Evolutionary conservation across 192 early-diverging fungal genomes (phyloP), one percentile per base, ranked within the genome.

Genomic region (Podochytrium sp.): DNA sequence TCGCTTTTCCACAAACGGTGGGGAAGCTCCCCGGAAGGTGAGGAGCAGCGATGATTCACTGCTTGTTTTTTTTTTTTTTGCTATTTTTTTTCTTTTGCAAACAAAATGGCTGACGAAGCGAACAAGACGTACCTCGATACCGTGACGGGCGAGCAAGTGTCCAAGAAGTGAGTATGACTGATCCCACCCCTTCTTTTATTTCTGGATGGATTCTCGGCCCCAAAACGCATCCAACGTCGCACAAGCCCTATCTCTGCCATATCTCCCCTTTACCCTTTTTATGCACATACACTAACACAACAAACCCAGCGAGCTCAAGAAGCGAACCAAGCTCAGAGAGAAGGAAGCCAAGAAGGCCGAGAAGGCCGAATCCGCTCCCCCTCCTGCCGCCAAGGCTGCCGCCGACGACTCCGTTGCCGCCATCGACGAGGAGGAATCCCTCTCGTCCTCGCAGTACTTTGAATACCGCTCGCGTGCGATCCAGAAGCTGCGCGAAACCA

Each of bases 361-460:
- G 27, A 84, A 82, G 77, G 73, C 64, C 7, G 81, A 77, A 16
- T 73, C 76, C 18, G 61, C 67, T 29, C 75, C 80, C n/a, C 35
- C 79, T 12, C 65, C 76, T 59, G 42, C 77, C 34, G 41, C 72
- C 33, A 52, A 60, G 12, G 88, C 86, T 65, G 88, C 78, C 77
- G 85, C 83, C 23, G 83, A 84, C 65, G 84, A 83, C 25, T 84
- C 89, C 30, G 78, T 81, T 27, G 72, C 78, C 12, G 74, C 83
- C 47, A 74, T 75, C 35, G 79, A 80, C 47, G 88, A 88, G 23
- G 92, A 92, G 65, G 92, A 94, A 35, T 89, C 80, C 61, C 83
- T 96, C 74, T 59, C 95, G 89, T 83, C 96, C 93, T 56, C 84
- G 88, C 85, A 90, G 85, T 84, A 98, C 91, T 99, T 99, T 89